Percentiles rank a stretch among this genome's conserved stretches.
These are phyloP conservation scores for Cymodocea nodosa DNA, from an alignment of 116 monocot genomes.

Conservation along the genomic window DNA sequence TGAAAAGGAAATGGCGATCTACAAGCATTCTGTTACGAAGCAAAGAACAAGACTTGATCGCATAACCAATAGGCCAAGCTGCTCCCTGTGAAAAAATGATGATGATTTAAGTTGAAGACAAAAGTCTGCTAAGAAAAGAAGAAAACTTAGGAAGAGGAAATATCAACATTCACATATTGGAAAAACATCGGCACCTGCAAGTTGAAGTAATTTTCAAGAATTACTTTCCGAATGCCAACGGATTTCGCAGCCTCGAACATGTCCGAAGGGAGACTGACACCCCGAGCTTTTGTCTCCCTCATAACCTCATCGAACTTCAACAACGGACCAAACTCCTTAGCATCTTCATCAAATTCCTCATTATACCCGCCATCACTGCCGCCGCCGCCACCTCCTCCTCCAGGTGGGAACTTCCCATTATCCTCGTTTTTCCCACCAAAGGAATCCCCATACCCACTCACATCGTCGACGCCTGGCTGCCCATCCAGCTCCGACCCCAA, in stretches of 20 bases:
- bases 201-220: slow-evolving; percentile 63
- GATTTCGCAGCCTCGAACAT: slow-evolving; percentile 77
- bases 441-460: slow-evolving; percentile 1
- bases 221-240: slow-evolving; percentile 47
- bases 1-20: slow-evolving; percentile 86
- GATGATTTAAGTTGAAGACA: background rate
- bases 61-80: slow-evolving; percentile 59
- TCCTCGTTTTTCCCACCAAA: slow-evolving; percentile 6
- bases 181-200: slow-evolving; percentile 42
- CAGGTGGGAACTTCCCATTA: slow-evolving; percentile 12
- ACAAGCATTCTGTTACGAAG: slow-evolving; percentile 83
- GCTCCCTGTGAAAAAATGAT: slow-evolving; percentile 18
- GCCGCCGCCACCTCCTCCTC: slow-evolving; percentile 9
- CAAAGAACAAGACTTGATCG: slow-evolving; percentile 41
- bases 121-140: background rate
- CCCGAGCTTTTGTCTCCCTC: slow-evolving; percentile 39
- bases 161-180: background rate
- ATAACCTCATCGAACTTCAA: slow-evolving; percentile 59
- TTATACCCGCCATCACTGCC: slow-evolving; percentile 1
- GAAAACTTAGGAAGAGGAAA: background rate
- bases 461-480: slow-evolving; percentile 1
- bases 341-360: slow-evolving; percentile 3
- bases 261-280: slow-evolving; percentile 53
- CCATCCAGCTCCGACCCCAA: background rate
- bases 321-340: slow-evolving; percentile 40